Base-by-base conservation (phyloP, 2,329 filamentous ascomycete species). In the Colletotrichum chrysophilum region DNA sequence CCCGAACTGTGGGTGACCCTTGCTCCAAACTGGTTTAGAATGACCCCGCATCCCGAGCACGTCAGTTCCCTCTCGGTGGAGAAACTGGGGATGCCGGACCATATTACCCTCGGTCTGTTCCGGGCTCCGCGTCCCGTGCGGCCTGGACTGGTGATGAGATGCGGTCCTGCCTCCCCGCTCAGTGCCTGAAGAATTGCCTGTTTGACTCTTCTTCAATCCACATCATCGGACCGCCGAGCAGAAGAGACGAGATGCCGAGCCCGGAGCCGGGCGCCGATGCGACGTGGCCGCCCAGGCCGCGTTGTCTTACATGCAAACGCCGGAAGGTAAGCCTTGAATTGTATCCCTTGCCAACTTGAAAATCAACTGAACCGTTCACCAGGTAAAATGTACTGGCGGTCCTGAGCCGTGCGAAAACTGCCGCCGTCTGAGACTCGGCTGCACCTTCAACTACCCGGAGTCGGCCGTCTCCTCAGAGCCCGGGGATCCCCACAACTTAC, bases 31-130 rank as follows among this genome's bases (percentile, higher is more conserved):
- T 34, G 48, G 69, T 18, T 60, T 60, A 71, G 69, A 26, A 8
- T 5, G 70, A 72, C 70, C 62, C 70, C 70, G 70, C 70, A 72
- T 60, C 26, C 34, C 52, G 64, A 72, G 62, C 70, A 72, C 70
- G 70, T 72, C 70, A 72, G 34, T 61, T 58, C 52, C 26, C 13
- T 67, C 36, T 2, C 65, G 56, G 70, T 73, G 70, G 64, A 58
- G 62, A 68, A 52, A 68, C 36, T 67, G 70, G 64, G 66, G 71
- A 56, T 64, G 56, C 66, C 71, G 43, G 66, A 14, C 38, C 58
- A 70, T 65, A 67, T 58, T 58, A 70, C 60, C 32, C 66, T 74
- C 66, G 43, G 32, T 70, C 71, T 60, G 24, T 74, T 70, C 71
- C 58, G 66, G 66, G 66, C 58, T 70, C 66, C 62, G 61, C 68